Evolutionary conservation across 2,329 filamentous ascomycete genomes (phyloP), one percentile per base, ranked within the genome.

Genomic region (Trichophyton mentagrophytes): DNA sequence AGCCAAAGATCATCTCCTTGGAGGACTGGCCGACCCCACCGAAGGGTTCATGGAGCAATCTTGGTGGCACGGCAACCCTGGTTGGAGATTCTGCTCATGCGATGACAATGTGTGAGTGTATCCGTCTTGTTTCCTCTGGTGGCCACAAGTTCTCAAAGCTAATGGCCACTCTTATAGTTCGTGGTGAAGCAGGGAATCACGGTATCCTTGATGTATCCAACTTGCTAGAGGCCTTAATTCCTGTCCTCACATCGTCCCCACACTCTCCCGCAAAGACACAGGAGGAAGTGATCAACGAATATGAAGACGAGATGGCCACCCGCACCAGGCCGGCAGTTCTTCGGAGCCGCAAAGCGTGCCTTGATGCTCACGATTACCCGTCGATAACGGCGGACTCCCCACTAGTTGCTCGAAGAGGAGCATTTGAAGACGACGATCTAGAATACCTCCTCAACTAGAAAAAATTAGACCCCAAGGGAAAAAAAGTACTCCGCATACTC

Each of bases 121-220:
- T 44, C 3, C 25, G 6, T 15, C 40, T 15, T 15, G 13, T 25
- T 13, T 57, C 27, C n/a, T 22, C 17, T 3, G 1, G 46, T 13
- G 3, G 25, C 17, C n/a, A 55, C 22, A 51, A 27, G 25, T 7
- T 7, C 0, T 13, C 13, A 5, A 4, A 5, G 55, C 55, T 57
- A 30, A 57, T 17, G 9, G 22, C 30, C 36, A 20, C 6, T 9
- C 20, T 20, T 49, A n/a, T 62, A 84, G 81, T 80, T 65, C 76
- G 81, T 11, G 81, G 81, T 2, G 81, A 84, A 68, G 81, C 79
- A 0, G 80, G 79, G 4, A 84, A 84, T 63, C 80, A 83, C 58
- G 80, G 78, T 2, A 79, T 84, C 40, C 68, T 77, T 5, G 81
- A 83, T 65, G 78, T 80, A 0, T 66, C 72, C 1, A 76, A 79